phyloP scores from a whole-genome alignment of 2,329 filamentous ascomycete genomes.

The Phialocephala subalpina region DNA sequence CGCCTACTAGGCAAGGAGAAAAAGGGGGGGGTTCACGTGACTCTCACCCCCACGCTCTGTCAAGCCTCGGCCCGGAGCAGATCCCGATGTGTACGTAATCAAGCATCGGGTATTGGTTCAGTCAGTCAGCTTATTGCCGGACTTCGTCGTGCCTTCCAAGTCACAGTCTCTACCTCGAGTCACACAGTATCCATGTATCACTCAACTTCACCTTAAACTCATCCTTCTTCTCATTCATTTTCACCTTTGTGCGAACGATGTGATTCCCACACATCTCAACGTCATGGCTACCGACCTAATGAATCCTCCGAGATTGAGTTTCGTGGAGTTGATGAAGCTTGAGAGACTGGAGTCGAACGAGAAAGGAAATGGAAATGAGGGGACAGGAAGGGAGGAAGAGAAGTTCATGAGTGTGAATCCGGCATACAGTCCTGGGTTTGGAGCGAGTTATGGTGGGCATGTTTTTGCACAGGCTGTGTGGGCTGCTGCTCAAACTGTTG shows the following conservation, averaged over 20 bases:
- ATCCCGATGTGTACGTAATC: too few relatives aligned
- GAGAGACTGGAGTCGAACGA: not conserved
- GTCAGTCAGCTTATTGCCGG: not conserved
- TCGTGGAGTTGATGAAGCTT: constrained; percentile 18
- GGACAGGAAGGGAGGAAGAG: not conserved
- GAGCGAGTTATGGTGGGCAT: constrained; percentile 52
- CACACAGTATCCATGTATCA: too few relatives aligned
- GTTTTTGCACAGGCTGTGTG: constrained; percentile 53
- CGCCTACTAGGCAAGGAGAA: not conserved
- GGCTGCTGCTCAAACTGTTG: constrained; percentile 47
- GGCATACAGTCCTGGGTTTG: constrained; percentile 27
- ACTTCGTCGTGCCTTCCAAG: not conserved
- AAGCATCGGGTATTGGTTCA: too few relatives aligned
- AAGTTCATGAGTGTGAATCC: constrained; percentile 24
- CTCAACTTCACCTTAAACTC: too few relatives aligned
- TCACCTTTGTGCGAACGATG: not conserved
- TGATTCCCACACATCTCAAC: not conserved
- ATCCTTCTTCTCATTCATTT: not conserved
- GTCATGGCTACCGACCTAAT: not conserved
- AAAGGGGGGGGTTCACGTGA: constrained; percentile 1
- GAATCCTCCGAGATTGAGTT: constrained; percentile 2
- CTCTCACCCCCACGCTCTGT: not conserved
- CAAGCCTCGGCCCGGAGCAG: too few relatives aligned
- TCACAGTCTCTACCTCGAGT: too few relatives aligned
- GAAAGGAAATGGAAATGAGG: not conserved